Base-by-base conservation (phyloP, 805 yeast species). In the Starmerella geochares region DNA sequence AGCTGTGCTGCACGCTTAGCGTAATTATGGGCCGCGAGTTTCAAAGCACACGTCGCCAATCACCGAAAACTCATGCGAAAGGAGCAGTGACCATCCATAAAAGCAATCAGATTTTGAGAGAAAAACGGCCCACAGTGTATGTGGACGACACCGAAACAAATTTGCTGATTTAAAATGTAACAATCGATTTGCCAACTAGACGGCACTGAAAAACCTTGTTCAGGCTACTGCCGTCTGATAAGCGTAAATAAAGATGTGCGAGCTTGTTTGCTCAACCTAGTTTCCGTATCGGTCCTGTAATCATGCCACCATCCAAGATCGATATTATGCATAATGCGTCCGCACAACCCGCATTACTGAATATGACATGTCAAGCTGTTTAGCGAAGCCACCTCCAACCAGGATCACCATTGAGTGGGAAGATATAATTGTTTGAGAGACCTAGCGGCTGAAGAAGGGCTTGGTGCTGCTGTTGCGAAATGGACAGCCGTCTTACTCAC, bases 281-380 rank as follows among this genome's bases (percentile, higher is more conserved):
- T 38, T 38, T 24, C 42, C 42, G 27, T 23, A 38, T 38, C 28
- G 28, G 31, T 25, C 9, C 20, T 6, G 6, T 23, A 24, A 20
- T 38, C 42, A 38, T 38, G 42, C 42, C 42, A 24, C 42, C 42
- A 38, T 2, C 16, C 24, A 24, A 24, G 42, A 38, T 38, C 42
- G 21, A 24, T 23, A 24, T 38, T 24, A 38, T 38, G 42, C 42
- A 16, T 38, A 20, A 38, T 38, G 42, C 42, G 42, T 38, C 42
- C 28, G 20, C 42, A 38, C 29, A 5, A 13, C 21, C 37, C 21
- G 42, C 29, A 23, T 24, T 24, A 16, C 42, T 24, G 42, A 23
- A 24, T 14, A 20, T 10, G 29, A 23, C 8, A 24, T 13, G 42
- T 16, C 11, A 38, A 20, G 4, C 17, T 24, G 24, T 20, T 19